Conservation (phyloP, 1,284 basidiomycete genomes). For the Mycena sp. region DNA sequence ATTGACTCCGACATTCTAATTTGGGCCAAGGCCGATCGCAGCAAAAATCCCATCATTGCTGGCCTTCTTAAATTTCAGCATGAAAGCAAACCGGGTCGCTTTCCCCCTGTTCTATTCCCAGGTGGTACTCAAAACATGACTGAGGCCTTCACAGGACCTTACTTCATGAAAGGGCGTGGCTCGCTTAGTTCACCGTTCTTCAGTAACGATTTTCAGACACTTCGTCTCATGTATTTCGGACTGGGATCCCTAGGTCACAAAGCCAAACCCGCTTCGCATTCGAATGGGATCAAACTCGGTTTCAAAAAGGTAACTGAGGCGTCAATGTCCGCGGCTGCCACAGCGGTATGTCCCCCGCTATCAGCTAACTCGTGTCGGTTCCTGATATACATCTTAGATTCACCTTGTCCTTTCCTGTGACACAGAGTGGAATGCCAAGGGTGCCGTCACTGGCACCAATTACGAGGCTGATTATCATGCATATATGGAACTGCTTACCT, state of each 20-base stretch:
- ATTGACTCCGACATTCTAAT: neutral
- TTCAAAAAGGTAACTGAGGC: neutral
- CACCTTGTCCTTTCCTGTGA: no score
- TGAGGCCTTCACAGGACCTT: neutral
- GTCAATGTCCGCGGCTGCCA: neutral
- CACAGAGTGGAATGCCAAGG: neutral
- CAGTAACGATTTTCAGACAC: neutral
- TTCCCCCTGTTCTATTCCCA: neutral
- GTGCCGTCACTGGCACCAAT: neutral
- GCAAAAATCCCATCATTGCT: neutral
- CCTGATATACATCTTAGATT: neutral
- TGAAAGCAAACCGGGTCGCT: neutral
- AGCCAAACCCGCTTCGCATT: neutral
- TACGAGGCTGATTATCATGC: neutral
- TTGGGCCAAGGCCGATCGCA: neutral
- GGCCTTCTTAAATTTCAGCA: slow-evolving; percentile 2
- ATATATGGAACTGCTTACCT: neutral
- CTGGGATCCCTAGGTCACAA: neutral
- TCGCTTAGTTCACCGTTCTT: no score
- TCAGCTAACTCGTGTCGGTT: neutral
- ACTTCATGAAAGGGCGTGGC: neutral
- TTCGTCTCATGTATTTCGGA: neutral
- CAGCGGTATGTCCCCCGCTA: neutral
- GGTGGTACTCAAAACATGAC: neutral
- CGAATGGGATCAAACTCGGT: neutral